Evolutionary conservation across 2,329 filamentous ascomycete species (phyloP).

Genomic region (Calonectria leucothoes): DNA sequence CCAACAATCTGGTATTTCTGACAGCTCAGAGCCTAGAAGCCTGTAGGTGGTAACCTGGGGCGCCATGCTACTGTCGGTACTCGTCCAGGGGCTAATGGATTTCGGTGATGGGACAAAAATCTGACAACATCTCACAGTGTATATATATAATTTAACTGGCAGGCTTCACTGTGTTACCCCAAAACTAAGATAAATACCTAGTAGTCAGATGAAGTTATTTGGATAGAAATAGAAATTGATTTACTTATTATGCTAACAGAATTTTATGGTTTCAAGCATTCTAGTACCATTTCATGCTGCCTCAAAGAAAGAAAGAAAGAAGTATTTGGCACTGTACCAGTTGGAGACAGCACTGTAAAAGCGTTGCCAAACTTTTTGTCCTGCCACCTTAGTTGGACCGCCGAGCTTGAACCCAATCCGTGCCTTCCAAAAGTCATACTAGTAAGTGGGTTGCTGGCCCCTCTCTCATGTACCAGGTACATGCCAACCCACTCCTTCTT

Average conservation of each 20-base stretch:
- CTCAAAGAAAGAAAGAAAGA: too few relatives aligned
- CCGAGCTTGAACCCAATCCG: conserved; percentile 5
- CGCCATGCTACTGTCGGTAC: conserved; percentile 1
- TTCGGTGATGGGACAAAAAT: neutral
- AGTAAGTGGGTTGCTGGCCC: neutral
- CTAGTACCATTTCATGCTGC: too few relatives aligned
- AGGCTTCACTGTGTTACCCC: neutral
- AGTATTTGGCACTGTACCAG: neutral
- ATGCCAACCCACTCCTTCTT: neutral
- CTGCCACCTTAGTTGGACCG: neutral
- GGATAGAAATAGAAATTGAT: neutral
- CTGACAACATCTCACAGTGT: neutral
- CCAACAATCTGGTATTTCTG: neutral
- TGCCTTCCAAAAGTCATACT: neutral
- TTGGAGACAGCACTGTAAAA: neutral
- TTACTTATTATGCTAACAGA: neutral
- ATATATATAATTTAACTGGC: neutral
- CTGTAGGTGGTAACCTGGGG: neutral
- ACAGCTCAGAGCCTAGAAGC: neutral
- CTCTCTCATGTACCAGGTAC: conserved; percentile 14
- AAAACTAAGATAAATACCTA: neutral
- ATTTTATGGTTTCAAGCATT: too few relatives aligned
- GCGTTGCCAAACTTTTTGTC: neutral
- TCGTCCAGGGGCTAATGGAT: neutral
- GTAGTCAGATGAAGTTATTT: neutral